Conservation (phyloP, 2,329 filamentous ascomycete species). For the Zelopaecilomyces penicillatus region DNA sequence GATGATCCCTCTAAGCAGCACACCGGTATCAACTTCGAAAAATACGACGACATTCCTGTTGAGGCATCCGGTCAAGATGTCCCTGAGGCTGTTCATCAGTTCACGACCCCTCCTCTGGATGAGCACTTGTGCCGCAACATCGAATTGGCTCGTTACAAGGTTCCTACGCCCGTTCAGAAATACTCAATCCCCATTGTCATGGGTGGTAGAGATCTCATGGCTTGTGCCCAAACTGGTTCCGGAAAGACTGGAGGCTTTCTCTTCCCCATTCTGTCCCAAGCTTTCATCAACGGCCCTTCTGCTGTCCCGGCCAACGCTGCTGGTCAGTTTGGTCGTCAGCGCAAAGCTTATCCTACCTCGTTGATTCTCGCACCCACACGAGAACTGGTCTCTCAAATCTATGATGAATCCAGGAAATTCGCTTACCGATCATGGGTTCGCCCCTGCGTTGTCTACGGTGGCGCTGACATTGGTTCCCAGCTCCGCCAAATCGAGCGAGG, state of each 20-base stretch:
- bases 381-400: slow-evolving; percentile 98
- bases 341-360: slow-evolving; percentile 95
- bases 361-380: slow-evolving; percentile 93
- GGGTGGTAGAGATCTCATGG: slow-evolving; percentile 96
- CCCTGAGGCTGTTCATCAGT: slow-evolving; percentile 80
- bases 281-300: slow-evolving; percentile 82
- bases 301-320: slow-evolving; percentile 52
- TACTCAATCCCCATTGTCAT: slow-evolving; percentile 99
- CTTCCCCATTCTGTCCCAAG: slow-evolving; percentile 97
- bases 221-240: slow-evolving; percentile 98
- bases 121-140: slow-evolving; percentile 92
- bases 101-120: slow-evolving; percentile 91
- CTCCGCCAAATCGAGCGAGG: slow-evolving; percentile 96
- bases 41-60: slow-evolving; percentile 98
- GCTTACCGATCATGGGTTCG: slow-evolving; percentile 98
- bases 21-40: slow-evolving; percentile 99
- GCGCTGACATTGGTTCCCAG: slow-evolving; percentile 96
- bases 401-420: slow-evolving; percentile 95
- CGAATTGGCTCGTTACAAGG: slow-evolving; percentile 85
- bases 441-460: slow-evolving; percentile 96
- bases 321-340: slow-evolving; percentile 79
- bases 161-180: slow-evolving; percentile 95
- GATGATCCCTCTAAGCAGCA: slow-evolving; percentile 94
- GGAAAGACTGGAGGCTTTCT: slow-evolving; percentile 99
- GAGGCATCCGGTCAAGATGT: slow-evolving; percentile 92